Conservation (phyloP, 192 early-diverging fungal genomes). For the Gigaspora rosea region DNA sequence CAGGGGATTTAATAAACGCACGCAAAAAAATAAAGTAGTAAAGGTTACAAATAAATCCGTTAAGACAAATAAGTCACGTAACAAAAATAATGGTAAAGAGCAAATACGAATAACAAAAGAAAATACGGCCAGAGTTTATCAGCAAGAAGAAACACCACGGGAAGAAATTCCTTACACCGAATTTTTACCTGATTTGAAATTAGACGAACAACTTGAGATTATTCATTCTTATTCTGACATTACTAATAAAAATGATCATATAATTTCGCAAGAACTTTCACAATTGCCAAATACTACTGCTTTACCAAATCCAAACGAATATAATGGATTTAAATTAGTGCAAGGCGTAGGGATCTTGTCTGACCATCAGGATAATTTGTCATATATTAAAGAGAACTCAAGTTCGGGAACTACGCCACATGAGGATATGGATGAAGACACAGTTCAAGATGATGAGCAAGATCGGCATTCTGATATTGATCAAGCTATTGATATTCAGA, state of each 20-base stretch:
- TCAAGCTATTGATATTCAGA: background rate
- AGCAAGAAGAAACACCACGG: constrained; percentile 61
- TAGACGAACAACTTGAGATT: constrained; percentile 48
- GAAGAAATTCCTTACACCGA: constrained; percentile 84
- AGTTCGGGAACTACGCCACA: background rate
- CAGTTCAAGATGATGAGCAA: constrained; percentile 4
- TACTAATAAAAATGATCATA: background rate
- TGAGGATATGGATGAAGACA: background rate
- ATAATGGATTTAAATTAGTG: too few species aligned
- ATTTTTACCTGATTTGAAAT: constrained; percentile 80
- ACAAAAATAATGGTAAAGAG: background rate
- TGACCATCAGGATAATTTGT: background rate
- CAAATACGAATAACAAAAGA: background rate
- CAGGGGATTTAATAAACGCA: background rate
- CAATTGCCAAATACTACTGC: too few species aligned
- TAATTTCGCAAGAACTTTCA: background rate
- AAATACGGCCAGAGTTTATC: background rate
- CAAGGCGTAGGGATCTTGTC: too few species aligned
- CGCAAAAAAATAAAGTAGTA: background rate
- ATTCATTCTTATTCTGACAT: background rate
- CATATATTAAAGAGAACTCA: background rate
- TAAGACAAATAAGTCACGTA: background rate
- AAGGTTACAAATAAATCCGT: background rate
- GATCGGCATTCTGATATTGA: background rate
- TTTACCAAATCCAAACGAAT: too few species aligned